A percentile compares a stretch with the other conserved stretches of the same genome.
These are phyloP conservation scores for Cicer chorassanicum DNA, from an alignment of 306 rosid species.

Conservation along the genomic window DNA sequence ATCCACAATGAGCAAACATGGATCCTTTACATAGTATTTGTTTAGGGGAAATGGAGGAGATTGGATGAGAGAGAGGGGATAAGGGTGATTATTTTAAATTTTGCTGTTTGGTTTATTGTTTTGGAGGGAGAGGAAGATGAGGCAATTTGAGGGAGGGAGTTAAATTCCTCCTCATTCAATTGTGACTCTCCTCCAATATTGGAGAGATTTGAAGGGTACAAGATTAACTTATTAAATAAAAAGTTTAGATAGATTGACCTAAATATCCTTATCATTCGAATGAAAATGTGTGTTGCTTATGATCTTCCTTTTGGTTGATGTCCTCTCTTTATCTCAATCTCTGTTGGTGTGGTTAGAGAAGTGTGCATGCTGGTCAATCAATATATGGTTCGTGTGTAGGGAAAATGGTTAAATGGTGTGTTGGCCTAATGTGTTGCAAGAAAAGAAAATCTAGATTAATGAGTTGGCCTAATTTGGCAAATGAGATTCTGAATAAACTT, in stretches of 20 bases:
- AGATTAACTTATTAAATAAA: neutral
- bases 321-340: neutral
- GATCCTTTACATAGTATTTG: neutral
- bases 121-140: neutral
- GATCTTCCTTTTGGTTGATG: neutral
- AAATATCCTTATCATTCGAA: neutral
- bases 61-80: neutral
- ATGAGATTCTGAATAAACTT: neutral
- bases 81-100: neutral
- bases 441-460: neutral
- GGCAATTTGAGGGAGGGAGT: neutral
- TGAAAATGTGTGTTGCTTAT: neutral
- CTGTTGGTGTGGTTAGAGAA: neutral
- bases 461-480: neutral
- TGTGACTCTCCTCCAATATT: neutral
- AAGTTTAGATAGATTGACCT: neutral
- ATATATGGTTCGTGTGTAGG: neutral
- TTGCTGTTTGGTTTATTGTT: neutral
- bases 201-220: neutral
- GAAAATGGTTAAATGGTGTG: neutral
- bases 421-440: neutral
- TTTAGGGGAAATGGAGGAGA: neutral
- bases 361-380: neutral
- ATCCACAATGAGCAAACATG: neutral
- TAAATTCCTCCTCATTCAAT: neutral